Evolutionary conservation across 2,329 filamentous ascomycete species (phyloP), one percentile per base, ranked within the genome.

Genomic region (Fusarium devonianum): DNA sequence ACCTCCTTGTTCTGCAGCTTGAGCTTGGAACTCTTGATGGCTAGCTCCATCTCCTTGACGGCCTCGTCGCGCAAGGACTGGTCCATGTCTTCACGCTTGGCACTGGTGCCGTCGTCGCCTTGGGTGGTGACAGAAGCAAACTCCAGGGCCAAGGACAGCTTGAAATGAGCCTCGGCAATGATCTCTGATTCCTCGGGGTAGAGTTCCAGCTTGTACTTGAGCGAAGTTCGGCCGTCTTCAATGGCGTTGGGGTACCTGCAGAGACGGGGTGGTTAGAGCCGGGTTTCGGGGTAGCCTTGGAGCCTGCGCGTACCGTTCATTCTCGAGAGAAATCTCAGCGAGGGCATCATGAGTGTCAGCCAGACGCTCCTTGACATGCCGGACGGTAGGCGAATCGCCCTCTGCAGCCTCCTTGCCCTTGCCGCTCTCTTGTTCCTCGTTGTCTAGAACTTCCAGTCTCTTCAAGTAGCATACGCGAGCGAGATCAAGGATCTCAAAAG

Each of bases 311-410:
- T 74, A 86, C 76, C 89, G 87, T 74, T 97, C 94, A 62, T 94
- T 96, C 75, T 99, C 94, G 19, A 99, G 79, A n/a, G 89, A 95
- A 55, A 99, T 97, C 73, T 99, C 94, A 8, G 92, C 90, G 55
- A 97, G 88, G 46, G 96, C 82, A 69, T 97, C 92, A 70, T 97
- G 91, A 7, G 91, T 96, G 68, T 99, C 94, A 53, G 91, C 91
- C 23, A 97, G 82, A 47, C 91, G 86, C 72, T 96, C 90, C 72
- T 92, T 92, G 67, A 92, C 78, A 53, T 89, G 84, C 58, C 80
- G 74, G 32, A 78, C 58, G 2, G 69, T 63, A 29, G 74, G 72
- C 7, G 71, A 72, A 41, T 78, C 75, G 16, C 69, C 69, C 25
- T 73, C 66, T 12, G 68, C 67, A 25, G 66, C 67, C 49, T 77